Percentiles rank a stretch among this genome's conserved stretches.
phyloP scores from a whole-genome alignment of 2,329 filamentous ascomycete species.

The Stagonosporopsis chrysanthemi region DNA sequence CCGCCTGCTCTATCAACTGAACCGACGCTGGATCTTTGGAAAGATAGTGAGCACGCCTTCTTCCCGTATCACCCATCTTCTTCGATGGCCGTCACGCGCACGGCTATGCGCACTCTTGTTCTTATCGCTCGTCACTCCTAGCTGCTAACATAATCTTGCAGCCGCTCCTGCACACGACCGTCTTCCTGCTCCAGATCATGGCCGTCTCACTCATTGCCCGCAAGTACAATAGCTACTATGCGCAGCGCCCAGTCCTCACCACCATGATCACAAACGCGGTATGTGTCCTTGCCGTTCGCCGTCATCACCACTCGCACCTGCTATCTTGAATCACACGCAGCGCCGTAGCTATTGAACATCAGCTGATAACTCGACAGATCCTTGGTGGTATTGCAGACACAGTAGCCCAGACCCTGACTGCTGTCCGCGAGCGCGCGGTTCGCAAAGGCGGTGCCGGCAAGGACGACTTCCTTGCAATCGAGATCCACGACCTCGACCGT shows the following conservation, averaged over 20 bases:
- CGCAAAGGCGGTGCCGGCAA: constrained; percentile 69
- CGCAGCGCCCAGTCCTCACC: constrained; percentile 89
- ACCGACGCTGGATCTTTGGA: constrained; percentile 76
- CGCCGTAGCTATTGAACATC: not conserved
- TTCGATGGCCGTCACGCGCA: constrained; percentile 1
- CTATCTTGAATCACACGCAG: not conserved
- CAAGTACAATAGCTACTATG: constrained; percentile 94
- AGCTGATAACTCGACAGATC: constrained; percentile 50
- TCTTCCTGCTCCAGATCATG: constrained; percentile 88
- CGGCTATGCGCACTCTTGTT: constrained; percentile 5
- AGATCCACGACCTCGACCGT: constrained; percentile 85
- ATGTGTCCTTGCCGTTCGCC: constrained; percentile 48
- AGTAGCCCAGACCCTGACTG: constrained; percentile 89
- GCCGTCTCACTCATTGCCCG: constrained; percentile 81
- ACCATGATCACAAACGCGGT: constrained; percentile 99
- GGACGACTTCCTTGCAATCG: constrained; percentile 79
- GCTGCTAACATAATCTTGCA: constrained; percentile 51
- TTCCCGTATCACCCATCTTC: not conserved
- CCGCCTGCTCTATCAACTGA: constrained; percentile 70
- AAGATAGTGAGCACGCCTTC: constrained; percentile 65
- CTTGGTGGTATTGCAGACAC: constrained; percentile 96
- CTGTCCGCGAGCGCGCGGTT: constrained; percentile 72
- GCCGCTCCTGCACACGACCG: constrained; percentile 85
- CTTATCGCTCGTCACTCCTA: constrained; percentile 15
- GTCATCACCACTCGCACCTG: not conserved